These are phyloP conservation scores for Penicillium cataractarum DNA, from an alignment of 495 filamentous ascomycete genomes.

Conservation along the genomic window DNA sequence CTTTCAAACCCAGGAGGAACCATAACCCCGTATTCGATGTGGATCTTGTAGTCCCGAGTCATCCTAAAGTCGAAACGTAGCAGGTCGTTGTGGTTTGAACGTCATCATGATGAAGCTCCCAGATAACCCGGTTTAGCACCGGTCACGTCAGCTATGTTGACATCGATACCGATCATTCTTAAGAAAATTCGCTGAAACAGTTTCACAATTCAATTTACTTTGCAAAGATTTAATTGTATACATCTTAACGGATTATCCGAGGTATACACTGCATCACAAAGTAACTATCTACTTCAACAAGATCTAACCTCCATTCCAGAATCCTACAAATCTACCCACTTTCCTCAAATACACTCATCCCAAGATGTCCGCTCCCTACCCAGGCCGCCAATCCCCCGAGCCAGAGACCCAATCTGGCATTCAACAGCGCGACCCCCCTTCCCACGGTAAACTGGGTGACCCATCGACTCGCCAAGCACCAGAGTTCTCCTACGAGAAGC, in stretches of 20 bases:
- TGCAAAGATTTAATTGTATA: background rate
- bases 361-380: constrained; percentile 45
- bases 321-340: constrained; percentile 3
- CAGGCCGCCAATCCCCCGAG: constrained; percentile 80
- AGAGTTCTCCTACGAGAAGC: constrained; percentile 42
- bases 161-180: background rate
- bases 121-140: constrained; percentile 19
- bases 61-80: background rate
- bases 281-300: background rate
- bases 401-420: constrained; percentile 67
- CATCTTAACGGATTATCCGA: background rate
- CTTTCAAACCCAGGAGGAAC: background rate
- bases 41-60: background rate
- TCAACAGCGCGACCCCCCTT: constrained; percentile 62
- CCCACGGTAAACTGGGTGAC: constrained; percentile 57
- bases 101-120: constrained; percentile 34
- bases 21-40: background rate
- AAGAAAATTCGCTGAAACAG: background rate
- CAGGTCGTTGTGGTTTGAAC: constrained; percentile 7
- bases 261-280: background rate
- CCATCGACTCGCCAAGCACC: constrained; percentile 32
- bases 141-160: constrained; percentile 25
- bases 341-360: constrained; percentile 14
- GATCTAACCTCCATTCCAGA: background rate
- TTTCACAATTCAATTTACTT: no score